Evolutionary conservation across 2,329 filamentous ascomycete genomes (phyloP).

Genomic region (Paraconiothyrium brasiliense): DNA sequence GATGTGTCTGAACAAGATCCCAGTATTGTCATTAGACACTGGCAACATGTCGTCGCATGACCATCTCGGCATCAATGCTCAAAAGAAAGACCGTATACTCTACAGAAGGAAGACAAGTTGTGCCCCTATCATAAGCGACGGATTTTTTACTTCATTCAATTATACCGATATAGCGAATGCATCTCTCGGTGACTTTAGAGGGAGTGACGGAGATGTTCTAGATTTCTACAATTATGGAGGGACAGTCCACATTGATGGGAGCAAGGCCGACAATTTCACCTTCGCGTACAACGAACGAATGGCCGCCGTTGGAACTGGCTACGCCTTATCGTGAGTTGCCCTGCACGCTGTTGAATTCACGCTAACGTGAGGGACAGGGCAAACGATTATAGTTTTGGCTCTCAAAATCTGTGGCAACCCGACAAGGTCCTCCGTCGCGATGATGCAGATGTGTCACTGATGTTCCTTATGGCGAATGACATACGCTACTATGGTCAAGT

Average conservation of each 20-base stretch:
- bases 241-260: not conserved
- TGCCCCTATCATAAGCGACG: constrained; percentile 21
- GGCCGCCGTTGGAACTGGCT: constrained; percentile 16
- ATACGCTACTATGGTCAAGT: constrained; percentile 18
- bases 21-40: constrained; percentile 20
- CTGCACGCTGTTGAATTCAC: too few relatives aligned
- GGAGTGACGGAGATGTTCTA: constrained; percentile 12
- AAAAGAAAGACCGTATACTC: constrained; percentile 18
- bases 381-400: not conserved
- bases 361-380: not conserved
- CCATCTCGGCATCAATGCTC: constrained; percentile 28
- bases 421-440: constrained; percentile 14
- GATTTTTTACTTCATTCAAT: constrained; percentile 13
- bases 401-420: constrained; percentile 18
- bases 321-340: constrained; percentile 8
- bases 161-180: constrained; percentile 10
- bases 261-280: constrained; percentile 13
- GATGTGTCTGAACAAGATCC: constrained; percentile 18
- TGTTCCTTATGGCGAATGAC: constrained; percentile 19
- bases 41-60: constrained; percentile 25
- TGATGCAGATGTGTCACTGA: constrained; percentile 18
- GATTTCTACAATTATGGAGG: constrained; percentile 13
- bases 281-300: constrained; percentile 13
- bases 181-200: constrained; percentile 4
- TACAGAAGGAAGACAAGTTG: constrained; percentile 20